A percentile compares a stretch with the other conserved stretches of the same genome.
These are phyloP conservation scores for Pseudocercospora pini-densiflorae DNA, from an alignment of 2,329 filamentous ascomycete genomes.

Conservation along the genomic window DNA sequence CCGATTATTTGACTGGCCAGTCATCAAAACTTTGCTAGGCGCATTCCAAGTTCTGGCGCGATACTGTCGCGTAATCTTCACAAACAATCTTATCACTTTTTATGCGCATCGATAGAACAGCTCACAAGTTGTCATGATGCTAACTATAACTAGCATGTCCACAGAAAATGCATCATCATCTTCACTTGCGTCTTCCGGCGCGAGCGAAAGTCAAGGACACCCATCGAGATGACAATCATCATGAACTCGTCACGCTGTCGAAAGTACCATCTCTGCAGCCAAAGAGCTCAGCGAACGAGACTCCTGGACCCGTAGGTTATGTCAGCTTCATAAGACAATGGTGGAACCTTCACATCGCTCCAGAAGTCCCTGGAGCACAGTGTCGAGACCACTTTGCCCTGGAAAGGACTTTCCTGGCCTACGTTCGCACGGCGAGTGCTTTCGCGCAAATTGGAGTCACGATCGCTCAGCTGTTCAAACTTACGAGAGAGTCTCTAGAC, in stretches of 20 bases:
- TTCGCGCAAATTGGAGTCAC: slow-evolving; percentile 5
- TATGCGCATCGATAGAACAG: background rate
- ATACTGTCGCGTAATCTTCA: background rate
- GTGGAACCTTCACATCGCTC: background rate
- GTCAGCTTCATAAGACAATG: background rate
- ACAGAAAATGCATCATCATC: background rate
- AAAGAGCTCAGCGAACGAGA: background rate
- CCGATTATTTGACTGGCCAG: background rate
- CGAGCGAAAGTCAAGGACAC: background rate
- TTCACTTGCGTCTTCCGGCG: background rate
- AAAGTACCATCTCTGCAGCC: background rate
- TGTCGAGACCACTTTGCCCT: slow-evolving; percentile 1
- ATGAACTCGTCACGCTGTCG: background rate
- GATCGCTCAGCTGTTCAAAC: slow-evolving; percentile 1
- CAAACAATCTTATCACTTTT: background rate
- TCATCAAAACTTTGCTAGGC: background rate
- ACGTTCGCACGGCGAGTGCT: background rate
- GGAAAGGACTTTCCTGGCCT: background rate
- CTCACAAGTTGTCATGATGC: background rate
- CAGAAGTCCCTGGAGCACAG: background rate
- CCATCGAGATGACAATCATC: background rate
- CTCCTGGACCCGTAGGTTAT: background rate
- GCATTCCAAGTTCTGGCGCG: background rate
- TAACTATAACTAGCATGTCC: background rate
- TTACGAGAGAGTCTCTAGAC: background rate